These are phyloP conservation scores for Euclidium syriacum DNA, from an alignment of 345 rosid species.

Conservation along the genomic window DNA sequence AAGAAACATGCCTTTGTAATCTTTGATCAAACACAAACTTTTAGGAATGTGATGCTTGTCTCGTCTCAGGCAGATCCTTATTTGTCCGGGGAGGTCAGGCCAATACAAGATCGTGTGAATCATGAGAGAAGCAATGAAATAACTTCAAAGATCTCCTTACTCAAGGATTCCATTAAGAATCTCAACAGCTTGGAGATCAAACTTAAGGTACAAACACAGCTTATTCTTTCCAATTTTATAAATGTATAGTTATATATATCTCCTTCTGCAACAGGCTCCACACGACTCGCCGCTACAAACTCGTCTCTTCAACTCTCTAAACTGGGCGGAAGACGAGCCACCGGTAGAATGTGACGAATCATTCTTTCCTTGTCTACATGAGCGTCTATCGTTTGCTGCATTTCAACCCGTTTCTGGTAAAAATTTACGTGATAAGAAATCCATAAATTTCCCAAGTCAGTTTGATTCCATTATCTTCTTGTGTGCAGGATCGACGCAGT, in stretches of 20 bases:
- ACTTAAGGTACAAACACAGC: conserved; percentile 73
- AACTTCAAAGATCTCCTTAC: conserved; percentile 33
- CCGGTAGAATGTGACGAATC: conserved; percentile 45
- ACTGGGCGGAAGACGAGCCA: conserved; percentile 57
- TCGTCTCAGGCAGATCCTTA: conserved; percentile 67
- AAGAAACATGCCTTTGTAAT: background rate
- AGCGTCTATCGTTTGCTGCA: conserved; percentile 64
- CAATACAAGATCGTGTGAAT: conserved; percentile 46
- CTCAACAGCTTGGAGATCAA: conserved; percentile 70
- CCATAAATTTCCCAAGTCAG: background rate
- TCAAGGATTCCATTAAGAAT: conserved; percentile 53
- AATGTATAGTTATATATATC: conserved; percentile 23
- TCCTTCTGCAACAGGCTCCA: conserved; percentile 42
- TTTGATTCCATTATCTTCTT: background rate
- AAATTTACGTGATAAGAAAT: background rate
- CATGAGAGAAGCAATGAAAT: conserved; percentile 24
- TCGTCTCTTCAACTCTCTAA: conserved; percentile 45
- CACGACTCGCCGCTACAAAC: conserved; percentile 60
- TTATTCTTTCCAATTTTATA: too few relatives aligned
- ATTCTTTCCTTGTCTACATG: conserved; percentile 55
- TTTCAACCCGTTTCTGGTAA: conserved; percentile 63
- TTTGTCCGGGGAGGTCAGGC: conserved; percentile 63
- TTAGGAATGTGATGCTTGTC: background rate
- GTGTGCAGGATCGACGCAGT: conserved; percentile 49
- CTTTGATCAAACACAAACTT: background rate